phyloP scores from a whole-genome alignment of 2,329 filamentous ascomycete species.

The Aspergillus pseudoviridinutans region DNA sequence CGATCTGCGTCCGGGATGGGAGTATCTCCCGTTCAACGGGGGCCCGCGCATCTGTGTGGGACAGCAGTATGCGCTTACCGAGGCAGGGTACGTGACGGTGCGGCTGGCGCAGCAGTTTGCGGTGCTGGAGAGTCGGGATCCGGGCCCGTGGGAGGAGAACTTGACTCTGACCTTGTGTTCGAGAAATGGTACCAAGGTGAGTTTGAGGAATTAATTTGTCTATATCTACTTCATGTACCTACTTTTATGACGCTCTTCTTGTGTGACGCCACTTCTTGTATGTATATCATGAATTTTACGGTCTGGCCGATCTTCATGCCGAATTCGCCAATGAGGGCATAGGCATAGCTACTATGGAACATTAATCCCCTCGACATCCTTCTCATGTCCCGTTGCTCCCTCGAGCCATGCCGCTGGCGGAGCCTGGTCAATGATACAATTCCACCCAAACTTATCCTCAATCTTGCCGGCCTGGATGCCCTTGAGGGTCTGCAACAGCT shows the following conservation, averaged over 20 bases:
- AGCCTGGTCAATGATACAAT: constrained; percentile 33
- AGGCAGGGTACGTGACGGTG: constrained; percentile 25
- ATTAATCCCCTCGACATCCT: constrained; percentile 21
- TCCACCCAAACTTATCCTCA: constrained; percentile 75
- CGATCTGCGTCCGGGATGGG: constrained; percentile 15
- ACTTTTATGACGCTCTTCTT: neutral
- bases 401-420: constrained; percentile 31
- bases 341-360: constrained; percentile 18
- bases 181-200: neutral
- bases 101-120: constrained; percentile 24
- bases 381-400: constrained; percentile 9
- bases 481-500: constrained; percentile 72
- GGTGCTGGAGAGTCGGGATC: constrained; percentile 17
- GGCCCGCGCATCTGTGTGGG: constrained; percentile 25
- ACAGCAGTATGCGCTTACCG: constrained; percentile 25
- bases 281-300: too few species aligned
- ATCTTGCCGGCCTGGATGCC: constrained; percentile 80
- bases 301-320: too few species aligned
- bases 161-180: constrained; percentile 1
- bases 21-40: constrained; percentile 24
- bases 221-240: too few species aligned
- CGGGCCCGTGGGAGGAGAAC: constrained; percentile 14
- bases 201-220: neutral
- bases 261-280: neutral
- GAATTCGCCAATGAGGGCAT: too few species aligned